These are phyloP conservation scores for Stropharia rugosoannulata DNA, from an alignment of 768 basidiomycete species.

Conservation along the genomic window DNA sequence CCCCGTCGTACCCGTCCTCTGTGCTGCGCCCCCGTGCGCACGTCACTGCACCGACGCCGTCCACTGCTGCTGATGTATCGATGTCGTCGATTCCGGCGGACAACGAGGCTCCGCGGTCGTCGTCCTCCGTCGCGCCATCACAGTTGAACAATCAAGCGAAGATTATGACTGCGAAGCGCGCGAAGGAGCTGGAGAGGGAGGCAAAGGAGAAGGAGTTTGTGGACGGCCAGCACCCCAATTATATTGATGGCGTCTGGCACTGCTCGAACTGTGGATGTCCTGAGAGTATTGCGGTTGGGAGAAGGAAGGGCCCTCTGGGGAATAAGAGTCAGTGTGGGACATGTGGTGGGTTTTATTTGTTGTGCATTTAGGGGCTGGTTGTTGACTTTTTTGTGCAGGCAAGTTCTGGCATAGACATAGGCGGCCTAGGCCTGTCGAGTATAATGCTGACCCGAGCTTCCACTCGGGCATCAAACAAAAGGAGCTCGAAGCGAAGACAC, in stretches of 20 bases:
- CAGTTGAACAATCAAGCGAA: slow-evolving; percentile 48
- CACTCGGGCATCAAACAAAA: slow-evolving; percentile 53
- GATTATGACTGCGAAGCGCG: slow-evolving; percentile 56
- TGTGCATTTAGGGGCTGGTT: slow-evolving; percentile 6
- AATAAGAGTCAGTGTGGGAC: slow-evolving; percentile 88
- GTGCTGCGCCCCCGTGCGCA: slow-evolving; percentile 63
- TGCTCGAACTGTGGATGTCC: slow-evolving; percentile 95
- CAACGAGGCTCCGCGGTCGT: slow-evolving; percentile 52
- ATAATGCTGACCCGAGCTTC: slow-evolving; percentile 71
- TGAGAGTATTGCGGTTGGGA: slow-evolving; percentile 79
- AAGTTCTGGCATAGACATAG: slow-evolving; percentile 91
- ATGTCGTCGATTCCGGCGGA: slow-evolving; percentile 57
- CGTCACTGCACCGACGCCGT: slow-evolving; percentile 57
- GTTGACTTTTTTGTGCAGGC: slow-evolving; percentile 41
- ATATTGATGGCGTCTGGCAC: slow-evolving; percentile 88
- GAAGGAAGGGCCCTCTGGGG: slow-evolving; percentile 87
- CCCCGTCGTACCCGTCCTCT: slow-evolving; percentile 54
- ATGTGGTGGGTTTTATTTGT: slow-evolving; percentile 65
- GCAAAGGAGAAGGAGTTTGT: slow-evolving; percentile 84
- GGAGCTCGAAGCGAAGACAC: slow-evolving; percentile 55
- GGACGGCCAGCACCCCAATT: slow-evolving; percentile 79
- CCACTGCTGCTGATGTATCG: slow-evolving; percentile 66
- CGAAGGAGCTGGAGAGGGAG: slow-evolving; percentile 75
- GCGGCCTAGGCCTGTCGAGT: slow-evolving; percentile 76
- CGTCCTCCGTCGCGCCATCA: slow-evolving; percentile 25